Evolutionary conservation across 2,329 filamentous ascomycete species (phyloP).

Genomic region (Verticillium tricorpus): DNA sequence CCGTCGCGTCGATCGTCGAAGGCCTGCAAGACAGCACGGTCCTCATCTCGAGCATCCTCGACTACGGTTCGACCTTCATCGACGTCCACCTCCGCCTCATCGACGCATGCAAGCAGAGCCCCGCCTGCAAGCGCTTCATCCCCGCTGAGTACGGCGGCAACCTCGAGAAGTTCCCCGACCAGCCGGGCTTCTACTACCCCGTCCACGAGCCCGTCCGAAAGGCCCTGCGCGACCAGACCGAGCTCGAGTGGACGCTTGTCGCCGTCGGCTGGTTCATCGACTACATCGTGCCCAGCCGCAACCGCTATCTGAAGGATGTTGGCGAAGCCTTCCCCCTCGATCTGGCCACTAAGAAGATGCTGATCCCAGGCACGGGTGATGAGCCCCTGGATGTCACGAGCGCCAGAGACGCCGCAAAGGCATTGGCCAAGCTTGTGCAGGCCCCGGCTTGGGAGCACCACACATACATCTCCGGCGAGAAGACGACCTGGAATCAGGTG

Average conservation of each 20-base stretch:
- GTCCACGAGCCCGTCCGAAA: slow-evolving; percentile 4
- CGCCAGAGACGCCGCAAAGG: slow-evolving; percentile 7
- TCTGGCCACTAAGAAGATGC: neutral
- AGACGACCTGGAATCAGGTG: slow-evolving; percentile 4
- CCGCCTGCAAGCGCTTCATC: slow-evolving; percentile 13
- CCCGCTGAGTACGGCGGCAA: slow-evolving; percentile 13
- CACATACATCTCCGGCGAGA: slow-evolving; percentile 10
- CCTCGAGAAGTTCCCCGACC: slow-evolving; percentile 10
- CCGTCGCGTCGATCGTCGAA: slow-evolving; percentile 1
- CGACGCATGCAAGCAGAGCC: slow-evolving; percentile 9
- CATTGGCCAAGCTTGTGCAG: slow-evolving; percentile 5
- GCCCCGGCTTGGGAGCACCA: slow-evolving; percentile 7
- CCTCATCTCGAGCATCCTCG: slow-evolving; percentile 12
- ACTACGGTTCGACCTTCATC: slow-evolving; percentile 7
- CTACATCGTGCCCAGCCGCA: slow-evolving; percentile 7
- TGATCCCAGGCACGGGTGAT: slow-evolving; percentile 4
- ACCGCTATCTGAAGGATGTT: slow-evolving; percentile 8
- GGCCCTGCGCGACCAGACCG: slow-evolving; percentile 6
- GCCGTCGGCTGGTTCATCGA: slow-evolving; percentile 12
- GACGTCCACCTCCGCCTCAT: slow-evolving; percentile 12
- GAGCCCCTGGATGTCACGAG: slow-evolving; percentile 6
- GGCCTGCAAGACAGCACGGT: slow-evolving; percentile 5
- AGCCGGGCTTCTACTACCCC: slow-evolving; percentile 11
- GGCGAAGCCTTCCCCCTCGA: slow-evolving; percentile 8
- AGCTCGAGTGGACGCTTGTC: slow-evolving; percentile 13